A percentile compares a stretch with the other conserved stretches of the same genome.
Conservation (phyloP, 306 rosid genomes). For the Mimosa bimucronata region DNA sequence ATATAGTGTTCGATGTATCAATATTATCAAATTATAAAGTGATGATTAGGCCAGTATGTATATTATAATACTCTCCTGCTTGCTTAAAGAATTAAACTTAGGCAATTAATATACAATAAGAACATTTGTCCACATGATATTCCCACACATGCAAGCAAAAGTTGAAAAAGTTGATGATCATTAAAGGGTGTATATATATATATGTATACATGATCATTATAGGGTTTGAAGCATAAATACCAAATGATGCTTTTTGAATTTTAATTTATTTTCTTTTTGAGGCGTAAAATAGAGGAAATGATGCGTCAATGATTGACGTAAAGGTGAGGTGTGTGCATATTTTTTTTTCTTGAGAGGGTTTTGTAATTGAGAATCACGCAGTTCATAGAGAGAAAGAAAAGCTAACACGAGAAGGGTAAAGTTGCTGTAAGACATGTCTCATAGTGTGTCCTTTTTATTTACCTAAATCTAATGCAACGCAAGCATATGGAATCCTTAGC, state of each 20-base stretch:
- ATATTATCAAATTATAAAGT: constrained; percentile 1
- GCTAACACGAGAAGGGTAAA: too few species aligned
- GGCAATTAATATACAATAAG: not conserved
- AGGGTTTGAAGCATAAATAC: constrained; percentile 23
- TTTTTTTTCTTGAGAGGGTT: not conserved
- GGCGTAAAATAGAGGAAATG: constrained; percentile 32
- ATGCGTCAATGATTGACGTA: constrained; percentile 59
- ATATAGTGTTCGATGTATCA: not conserved
- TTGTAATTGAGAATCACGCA: not conserved
- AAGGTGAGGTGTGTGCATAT: constrained; percentile 34
- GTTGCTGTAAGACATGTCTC: not conserved
- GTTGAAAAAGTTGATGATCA: not conserved
- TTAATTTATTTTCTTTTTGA: constrained; percentile 1
- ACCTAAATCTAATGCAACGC: not conserved
- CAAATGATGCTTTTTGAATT: constrained; percentile 1
- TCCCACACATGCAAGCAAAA: constrained; percentile 10
- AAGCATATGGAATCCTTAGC: not conserved
- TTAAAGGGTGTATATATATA: not conserved
- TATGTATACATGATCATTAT: not conserved
- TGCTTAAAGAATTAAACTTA: not conserved
- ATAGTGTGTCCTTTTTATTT: not conserved
- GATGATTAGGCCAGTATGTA: not conserved
- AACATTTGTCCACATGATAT: constrained; percentile 6
- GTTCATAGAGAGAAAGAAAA: not conserved
- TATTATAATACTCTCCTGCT: not conserved